Evolutionary conservation across 148 eudicot genomes (phyloP).

Genomic region (Rhododendron williamsianum): DNA sequence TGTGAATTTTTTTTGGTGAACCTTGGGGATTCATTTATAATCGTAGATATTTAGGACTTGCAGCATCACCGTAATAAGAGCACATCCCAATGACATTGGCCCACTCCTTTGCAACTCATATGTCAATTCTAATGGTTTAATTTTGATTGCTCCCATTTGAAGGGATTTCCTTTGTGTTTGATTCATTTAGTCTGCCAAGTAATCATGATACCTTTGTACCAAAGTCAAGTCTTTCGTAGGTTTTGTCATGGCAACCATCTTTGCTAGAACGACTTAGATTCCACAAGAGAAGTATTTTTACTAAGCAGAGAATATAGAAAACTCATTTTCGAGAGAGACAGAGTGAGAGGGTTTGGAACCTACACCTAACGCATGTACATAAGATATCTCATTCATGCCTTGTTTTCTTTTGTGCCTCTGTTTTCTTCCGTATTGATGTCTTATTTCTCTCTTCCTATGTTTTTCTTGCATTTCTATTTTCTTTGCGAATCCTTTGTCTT

Average conservation of each 20-base stretch:
- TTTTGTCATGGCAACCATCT: neutral
- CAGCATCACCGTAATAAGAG: neutral
- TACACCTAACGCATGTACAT: too few relatives aligned
- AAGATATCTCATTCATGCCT: neutral
- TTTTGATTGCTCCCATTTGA: too few relatives aligned
- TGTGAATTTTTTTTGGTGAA: neutral
- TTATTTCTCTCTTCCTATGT: neutral
- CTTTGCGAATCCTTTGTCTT: neutral
- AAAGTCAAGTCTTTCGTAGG: neutral
- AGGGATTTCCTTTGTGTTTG: neutral
- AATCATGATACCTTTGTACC: neutral
- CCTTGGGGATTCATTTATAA: neutral
- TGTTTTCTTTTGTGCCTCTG: neutral
- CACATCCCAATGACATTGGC: neutral
- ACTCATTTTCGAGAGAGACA: neutral
- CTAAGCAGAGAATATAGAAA: neutral
- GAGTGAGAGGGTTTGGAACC: neutral
- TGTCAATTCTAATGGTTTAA: neutral
- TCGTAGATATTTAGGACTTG: neutral
- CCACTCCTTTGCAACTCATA: neutral
- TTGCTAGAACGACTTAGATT: neutral
- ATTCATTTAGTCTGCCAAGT: neutral
- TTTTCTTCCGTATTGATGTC: neutral
- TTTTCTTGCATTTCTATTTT: neutral
- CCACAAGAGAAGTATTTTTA: neutral